Evolutionary conservation across 1,139 yeast species (phyloP), one percentile per base, ranked within the genome.

Genomic region (Diutina catenulata): DNA sequence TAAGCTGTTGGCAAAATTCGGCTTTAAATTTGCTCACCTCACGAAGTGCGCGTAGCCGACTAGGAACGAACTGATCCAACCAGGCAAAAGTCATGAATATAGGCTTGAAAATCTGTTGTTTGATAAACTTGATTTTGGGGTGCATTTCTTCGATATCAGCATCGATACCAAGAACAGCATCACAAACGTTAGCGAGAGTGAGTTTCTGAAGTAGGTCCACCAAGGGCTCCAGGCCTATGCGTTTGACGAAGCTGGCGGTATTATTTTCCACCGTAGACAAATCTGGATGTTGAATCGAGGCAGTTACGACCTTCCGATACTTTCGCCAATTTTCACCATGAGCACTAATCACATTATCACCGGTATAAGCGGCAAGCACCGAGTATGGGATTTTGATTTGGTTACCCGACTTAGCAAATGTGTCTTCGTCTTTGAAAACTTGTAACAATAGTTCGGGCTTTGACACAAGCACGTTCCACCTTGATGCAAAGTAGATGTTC

Each of bases 271-370:
- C 52, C 3, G 64, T 60, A 0, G 44, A 47, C 2, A 50, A 47
- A 25, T 69, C 59, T 8, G 79, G 77, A 43, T 70, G 69, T 42
- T 71, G 77, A 20, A 76, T 59, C 2, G 74, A 64, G n/a, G 59
- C 56, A 4, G 74, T 65, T 31, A 75, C 49, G 15, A 68, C 50
- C 3, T 52, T 53, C 42, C 82, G 56, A 47, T 73, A 76, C 7
- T 53, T 44, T 43, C 52, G 68, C 82, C 82, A 76, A n/a, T 52
- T 49, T 2, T 53, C 51, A 0, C 79, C 79, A 48, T 74, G 78
- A 1, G 80, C 71, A 46, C 80, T 74, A 22, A 76, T 76, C 2
- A 76, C 61, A 48, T 76, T 76, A 43, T 75, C 80, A 0, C 82
- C 82, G 0, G 80, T 73, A 45, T 76, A 76, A 8, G 60, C 59